A percentile compares a stretch with the other conserved stretches of the same genome.
Evolutionary conservation across 805 yeast genomes (phyloP).

Genomic region (Wickerhamomyces queroliae): DNA sequence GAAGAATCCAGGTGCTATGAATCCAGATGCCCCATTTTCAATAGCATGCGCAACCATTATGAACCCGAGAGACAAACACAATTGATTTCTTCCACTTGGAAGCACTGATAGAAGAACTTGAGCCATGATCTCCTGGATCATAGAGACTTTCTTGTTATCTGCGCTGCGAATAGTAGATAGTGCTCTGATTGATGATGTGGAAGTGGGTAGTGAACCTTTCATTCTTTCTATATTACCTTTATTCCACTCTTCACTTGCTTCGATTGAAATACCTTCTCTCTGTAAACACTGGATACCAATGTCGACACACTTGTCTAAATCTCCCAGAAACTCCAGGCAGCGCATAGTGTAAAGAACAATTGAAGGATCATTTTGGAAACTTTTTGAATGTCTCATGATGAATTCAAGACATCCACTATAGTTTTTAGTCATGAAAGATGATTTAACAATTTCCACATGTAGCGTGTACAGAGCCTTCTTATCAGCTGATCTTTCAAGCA

Average conservation of each 20-base stretch:
- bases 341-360: constrained; percentile 33
- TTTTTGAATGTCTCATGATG: constrained; percentile 25
- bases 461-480: constrained; percentile 4
- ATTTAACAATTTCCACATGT: constrained; percentile 16
- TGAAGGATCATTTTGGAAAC: constrained; percentile 26
- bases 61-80: constrained; percentile 28
- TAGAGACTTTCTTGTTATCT: constrained; percentile 23
- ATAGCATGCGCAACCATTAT: constrained; percentile 30
- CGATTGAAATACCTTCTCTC: constrained; percentile 29
- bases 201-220: constrained; percentile 29
- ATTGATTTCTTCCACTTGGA: constrained; percentile 19
- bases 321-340: constrained; percentile 27
- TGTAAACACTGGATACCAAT: constrained; percentile 31
- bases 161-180: constrained; percentile 19
- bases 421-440: constrained; percentile 22
- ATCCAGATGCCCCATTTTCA: constrained; percentile 34
- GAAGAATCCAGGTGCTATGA: constrained; percentile 33
- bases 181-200: constrained; percentile 31
- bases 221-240: constrained; percentile 17
- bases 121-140: constrained; percentile 35
- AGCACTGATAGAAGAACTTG: constrained; percentile 32
- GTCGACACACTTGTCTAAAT: constrained; percentile 26
- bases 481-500: constrained; percentile 7
- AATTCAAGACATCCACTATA: constrained; percentile 30
- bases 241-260: constrained; percentile 23